These are phyloP conservation scores for Rosa hybrid DNA, from an alignment of 331 rosid species.

Conservation along the genomic window DNA sequence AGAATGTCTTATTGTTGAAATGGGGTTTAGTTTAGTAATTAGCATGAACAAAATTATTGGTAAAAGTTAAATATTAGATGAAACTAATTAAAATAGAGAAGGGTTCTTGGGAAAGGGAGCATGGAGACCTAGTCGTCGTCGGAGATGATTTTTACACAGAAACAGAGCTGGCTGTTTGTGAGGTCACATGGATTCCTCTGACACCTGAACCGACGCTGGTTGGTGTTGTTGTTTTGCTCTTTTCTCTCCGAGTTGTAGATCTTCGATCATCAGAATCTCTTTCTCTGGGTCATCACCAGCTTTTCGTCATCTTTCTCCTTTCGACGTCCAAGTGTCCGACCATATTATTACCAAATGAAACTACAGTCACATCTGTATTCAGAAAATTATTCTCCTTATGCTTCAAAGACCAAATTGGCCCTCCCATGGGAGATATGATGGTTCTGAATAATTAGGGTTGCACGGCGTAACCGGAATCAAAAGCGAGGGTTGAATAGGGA, in stretches of 20 bases:
- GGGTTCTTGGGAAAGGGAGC: constrained; percentile 39
- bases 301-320: constrained; percentile 58
- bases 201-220: constrained; percentile 40
- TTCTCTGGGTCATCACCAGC: constrained; percentile 32
- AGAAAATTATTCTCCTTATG: neutral
- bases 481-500: neutral
- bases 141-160: constrained; percentile 36
- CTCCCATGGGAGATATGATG: neutral
- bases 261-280: constrained; percentile 53
- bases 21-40: constrained; percentile 38
- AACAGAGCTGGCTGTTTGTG: constrained; percentile 46
- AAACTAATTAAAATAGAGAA: neutral
- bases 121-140: constrained; percentile 24
- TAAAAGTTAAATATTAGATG: neutral
- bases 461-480: neutral
- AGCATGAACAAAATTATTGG: constrained; percentile 15
- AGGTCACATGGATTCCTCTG: constrained; percentile 90
- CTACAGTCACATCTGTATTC: constrained; percentile 17
- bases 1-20: constrained; percentile 56
- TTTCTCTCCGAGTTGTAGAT: constrained; percentile 30
- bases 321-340: constrained; percentile 51
- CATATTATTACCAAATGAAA: constrained; percentile 53
- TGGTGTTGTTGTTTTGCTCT: neutral
- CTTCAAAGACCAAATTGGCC: neutral
- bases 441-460: neutral